Percentiles rank a stretch among this genome's conserved stretches.
phyloP scores from a whole-genome alignment of 495 filamentous ascomycete species.

The Aspergillus funiculosus region DNA sequence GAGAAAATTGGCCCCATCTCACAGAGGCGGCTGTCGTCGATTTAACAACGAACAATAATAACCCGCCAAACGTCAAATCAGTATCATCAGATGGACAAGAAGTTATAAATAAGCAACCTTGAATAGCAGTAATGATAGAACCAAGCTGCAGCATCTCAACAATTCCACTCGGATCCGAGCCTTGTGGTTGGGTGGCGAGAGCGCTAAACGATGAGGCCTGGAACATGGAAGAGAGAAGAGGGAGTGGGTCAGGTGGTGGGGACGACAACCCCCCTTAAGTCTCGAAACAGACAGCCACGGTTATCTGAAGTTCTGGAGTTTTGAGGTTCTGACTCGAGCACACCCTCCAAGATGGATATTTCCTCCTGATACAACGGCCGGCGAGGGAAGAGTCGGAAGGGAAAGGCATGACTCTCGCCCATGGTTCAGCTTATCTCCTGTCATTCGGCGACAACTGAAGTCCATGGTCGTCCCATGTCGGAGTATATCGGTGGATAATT shows the following conservation, averaged over 20 bases:
- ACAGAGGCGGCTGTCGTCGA: no score
- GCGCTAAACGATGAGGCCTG: conserved; percentile 11
- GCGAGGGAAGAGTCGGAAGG: neutral
- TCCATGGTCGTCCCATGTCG: no score
- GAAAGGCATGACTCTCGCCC: neutral
- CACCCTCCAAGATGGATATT: no score
- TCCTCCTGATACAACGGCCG: no score
- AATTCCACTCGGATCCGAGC: neutral
- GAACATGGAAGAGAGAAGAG: conserved; percentile 1
- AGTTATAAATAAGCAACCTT: conserved; percentile 2
- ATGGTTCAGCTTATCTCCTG: conserved; percentile 8
- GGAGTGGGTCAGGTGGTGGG: conserved; percentile 6
- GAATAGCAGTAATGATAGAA: no score
- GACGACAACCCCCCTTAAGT: neutral
- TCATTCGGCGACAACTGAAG: no score
- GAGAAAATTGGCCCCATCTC: no score
- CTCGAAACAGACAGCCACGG: conserved; percentile 2
- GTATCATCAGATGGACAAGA: neutral
- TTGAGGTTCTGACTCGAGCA: no score
- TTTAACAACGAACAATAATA: no score
- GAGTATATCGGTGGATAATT: no score
- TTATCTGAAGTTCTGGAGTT: no score
- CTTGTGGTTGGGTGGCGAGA: conserved; percentile 14
- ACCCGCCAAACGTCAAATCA: no score
- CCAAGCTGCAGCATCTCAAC: conserved; percentile 6